A percentile compares a stretch with the other conserved stretches of the same genome.
These are phyloP conservation scores for Fomitopsis pulvina DNA, from an alignment of 768 basidiomycete genomes.

Conservation along the genomic window DNA sequence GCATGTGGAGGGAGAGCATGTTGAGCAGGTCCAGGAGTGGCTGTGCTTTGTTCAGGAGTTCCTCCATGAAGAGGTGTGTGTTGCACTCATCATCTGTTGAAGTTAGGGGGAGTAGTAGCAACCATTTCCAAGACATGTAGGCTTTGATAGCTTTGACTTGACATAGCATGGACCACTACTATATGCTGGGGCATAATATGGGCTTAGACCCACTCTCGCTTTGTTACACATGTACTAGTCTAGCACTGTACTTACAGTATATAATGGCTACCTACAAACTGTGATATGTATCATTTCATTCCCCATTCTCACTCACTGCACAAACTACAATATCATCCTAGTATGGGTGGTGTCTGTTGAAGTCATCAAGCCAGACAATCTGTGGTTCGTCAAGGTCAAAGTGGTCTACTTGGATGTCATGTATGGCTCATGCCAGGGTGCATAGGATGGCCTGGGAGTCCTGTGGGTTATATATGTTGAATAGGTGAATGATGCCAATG, in stretches of 20 bases:
- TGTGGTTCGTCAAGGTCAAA: constrained; percentile 4
- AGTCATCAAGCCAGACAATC: constrained; percentile 29
- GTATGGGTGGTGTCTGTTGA: constrained; percentile 33
- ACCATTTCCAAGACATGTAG: too few species aligned
- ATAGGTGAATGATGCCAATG: constrained; percentile 17
- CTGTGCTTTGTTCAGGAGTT: constrained; percentile 17
- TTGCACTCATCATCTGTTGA: constrained; percentile 20
- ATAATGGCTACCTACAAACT: too few species aligned
- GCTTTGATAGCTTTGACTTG: too few species aligned
- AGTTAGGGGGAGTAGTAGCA: too few species aligned
- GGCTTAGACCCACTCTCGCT: too few species aligned
- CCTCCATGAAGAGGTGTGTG: constrained; percentile 28
- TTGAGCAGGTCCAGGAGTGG: constrained; percentile 22
- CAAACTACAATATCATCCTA: too few species aligned
- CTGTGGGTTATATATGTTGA: constrained; percentile 36
- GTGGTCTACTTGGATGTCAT: not conserved
- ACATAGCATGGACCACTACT: too few species aligned
- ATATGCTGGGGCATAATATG: too few species aligned
- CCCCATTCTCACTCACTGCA: too few species aligned
- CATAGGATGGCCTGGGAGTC: constrained; percentile 15
- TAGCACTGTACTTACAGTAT: too few species aligned
- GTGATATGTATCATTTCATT: too few species aligned
- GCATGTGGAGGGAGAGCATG: constrained; percentile 26
- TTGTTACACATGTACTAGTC: too few species aligned
- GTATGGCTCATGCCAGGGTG: constrained; percentile 1